Percentiles rank a stretch among this genome's conserved stretches.
These are phyloP conservation scores for Dianthus caryophyllus DNA, from an alignment of 148 eudicot species.

Conservation along the genomic window DNA sequence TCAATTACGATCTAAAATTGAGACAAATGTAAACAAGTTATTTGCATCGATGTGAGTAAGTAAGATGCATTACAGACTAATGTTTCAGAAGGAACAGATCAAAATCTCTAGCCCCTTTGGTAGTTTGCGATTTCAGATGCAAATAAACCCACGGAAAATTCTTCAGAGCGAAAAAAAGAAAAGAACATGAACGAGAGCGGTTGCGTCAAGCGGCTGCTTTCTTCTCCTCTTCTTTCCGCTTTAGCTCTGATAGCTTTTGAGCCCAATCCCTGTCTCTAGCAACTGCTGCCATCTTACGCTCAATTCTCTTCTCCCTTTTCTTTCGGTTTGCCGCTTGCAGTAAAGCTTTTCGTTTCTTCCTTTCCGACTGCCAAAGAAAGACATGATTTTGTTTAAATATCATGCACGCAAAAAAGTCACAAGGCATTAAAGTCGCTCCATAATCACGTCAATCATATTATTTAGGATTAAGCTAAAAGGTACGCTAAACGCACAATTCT, in stretches of 20 bases:
- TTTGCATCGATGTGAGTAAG: background rate
- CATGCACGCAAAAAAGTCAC: background rate
- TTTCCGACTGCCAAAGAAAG: conserved; percentile 53
- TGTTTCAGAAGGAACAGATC: conserved; percentile 9
- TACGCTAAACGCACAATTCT: too few relatives aligned
- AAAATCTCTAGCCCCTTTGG: conserved; percentile 3
- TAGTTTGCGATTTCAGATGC: background rate
- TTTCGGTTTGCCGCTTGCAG: conserved; percentile 76
- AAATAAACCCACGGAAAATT: background rate
- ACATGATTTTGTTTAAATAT: background rate
- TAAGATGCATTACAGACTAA: background rate
- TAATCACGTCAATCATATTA: background rate
- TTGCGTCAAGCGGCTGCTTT: conserved; percentile 26
- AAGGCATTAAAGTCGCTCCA: background rate
- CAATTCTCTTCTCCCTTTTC: conserved; percentile 62
- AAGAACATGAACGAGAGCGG: background rate
- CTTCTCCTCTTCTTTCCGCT: conserved; percentile 74
- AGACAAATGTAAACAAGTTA: background rate
- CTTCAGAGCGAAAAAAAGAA: too few relatives aligned
- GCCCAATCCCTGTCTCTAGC: conserved; percentile 97
- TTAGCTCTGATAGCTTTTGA: conserved; percentile 65
- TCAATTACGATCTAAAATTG: too few relatives aligned
- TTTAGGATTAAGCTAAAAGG: too few relatives aligned
- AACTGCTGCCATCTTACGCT: conserved; percentile 97
- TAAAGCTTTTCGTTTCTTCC: conserved; percentile 71